Conservation (phyloP, 2,329 filamentous ascomycete species). For the Fusarium keratoplasticum region DNA sequence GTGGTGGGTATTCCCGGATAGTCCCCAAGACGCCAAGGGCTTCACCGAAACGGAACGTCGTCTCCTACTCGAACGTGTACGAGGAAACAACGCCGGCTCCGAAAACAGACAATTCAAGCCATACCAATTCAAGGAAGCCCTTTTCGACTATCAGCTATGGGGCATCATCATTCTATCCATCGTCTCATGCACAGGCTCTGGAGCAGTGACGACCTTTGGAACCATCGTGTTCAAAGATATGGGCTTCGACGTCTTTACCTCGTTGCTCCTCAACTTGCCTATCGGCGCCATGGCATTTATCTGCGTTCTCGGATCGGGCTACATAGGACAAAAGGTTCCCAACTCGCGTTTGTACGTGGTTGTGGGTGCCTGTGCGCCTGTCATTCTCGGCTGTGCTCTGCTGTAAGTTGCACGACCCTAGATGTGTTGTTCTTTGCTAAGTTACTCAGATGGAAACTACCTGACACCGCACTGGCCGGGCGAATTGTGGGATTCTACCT, state of each 20-base stretch:
- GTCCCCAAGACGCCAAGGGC: slow-evolving; percentile 45
- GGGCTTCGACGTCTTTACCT: slow-evolving; percentile 48
- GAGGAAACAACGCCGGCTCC: slow-evolving; percentile 44
- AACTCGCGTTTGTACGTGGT: slow-evolving; percentile 46
- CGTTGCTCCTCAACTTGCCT: slow-evolving; percentile 50
- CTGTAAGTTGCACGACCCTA: not conserved
- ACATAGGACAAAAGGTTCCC: slow-evolving; percentile 39
- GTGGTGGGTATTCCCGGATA: slow-evolving; percentile 46
- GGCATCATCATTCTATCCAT: slow-evolving; percentile 45
- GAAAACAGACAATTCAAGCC: slow-evolving; percentile 44
- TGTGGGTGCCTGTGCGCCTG: slow-evolving; percentile 40
- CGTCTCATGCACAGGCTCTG: slow-evolving; percentile 46
- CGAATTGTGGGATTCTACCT: slow-evolving; percentile 47
- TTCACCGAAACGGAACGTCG: slow-evolving; percentile 45
- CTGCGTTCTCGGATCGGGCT: slow-evolving; percentile 47
- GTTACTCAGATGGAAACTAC: slow-evolving; percentile 41
- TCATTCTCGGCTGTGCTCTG: slow-evolving; percentile 44
- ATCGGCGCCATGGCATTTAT: slow-evolving; percentile 48
- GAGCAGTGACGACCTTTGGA: slow-evolving; percentile 46
- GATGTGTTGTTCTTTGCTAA: not conserved
- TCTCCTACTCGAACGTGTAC: slow-evolving; percentile 43
- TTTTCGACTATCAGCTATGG: slow-evolving; percentile 46
- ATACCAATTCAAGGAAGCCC: slow-evolving; percentile 44
- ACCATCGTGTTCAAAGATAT: slow-evolving; percentile 50
- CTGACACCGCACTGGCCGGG: slow-evolving; percentile 31